phyloP scores from a whole-genome alignment of 1,284 basidiomycete species.

The Tilletia caries region DNA sequence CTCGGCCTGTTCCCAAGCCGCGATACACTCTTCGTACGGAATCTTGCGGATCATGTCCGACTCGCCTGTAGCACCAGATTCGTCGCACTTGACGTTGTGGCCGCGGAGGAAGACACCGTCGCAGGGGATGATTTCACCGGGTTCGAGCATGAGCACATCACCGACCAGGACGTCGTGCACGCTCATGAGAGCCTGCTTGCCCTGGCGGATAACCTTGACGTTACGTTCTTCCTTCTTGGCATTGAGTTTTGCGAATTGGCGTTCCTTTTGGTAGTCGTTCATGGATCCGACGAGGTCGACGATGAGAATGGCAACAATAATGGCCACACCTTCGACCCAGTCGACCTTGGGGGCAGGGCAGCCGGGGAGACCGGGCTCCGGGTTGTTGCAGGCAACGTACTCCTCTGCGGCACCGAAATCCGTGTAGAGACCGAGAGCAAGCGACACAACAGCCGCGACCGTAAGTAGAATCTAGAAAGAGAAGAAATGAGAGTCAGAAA shows the following conservation, averaged over 20 bases:
- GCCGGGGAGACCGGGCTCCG: conserved; percentile 39
- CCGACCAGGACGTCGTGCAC: conserved; percentile 83
- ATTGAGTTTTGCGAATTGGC: conserved; percentile 86
- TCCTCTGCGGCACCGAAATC: conserved; percentile 73
- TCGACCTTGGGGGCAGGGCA: conserved; percentile 60
- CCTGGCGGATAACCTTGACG: conserved; percentile 84
- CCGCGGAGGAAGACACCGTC: conserved; percentile 90
- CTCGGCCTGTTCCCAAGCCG: conserved; percentile 54
- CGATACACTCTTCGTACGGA: conserved; percentile 72
- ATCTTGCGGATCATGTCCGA: conserved; percentile 89
- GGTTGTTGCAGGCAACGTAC: conserved; percentile 56
- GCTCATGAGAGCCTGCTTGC: conserved; percentile 76
- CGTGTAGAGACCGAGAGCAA: conserved; percentile 90
- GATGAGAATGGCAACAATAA: conserved; percentile 76
- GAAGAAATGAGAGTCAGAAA: conserved; percentile 22
- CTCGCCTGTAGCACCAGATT: conserved; percentile 93
- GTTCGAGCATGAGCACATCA: conserved; percentile 84
- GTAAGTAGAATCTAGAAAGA: conserved; percentile 73
- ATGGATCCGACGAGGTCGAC: conserved; percentile 68
- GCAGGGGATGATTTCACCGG: conserved; percentile 91
- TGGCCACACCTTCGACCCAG: conserved; percentile 98
- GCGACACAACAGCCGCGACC: conserved; percentile 84
- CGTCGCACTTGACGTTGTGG: conserved; percentile 92
- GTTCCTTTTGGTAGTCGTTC: conserved; percentile 96
- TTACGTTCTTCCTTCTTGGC: conserved; percentile 92